A percentile compares a stretch with the other conserved stretches of the same genome.
These are phyloP conservation scores for Allomyces macrogynus DNA, from an alignment of 192 early-diverging fungal species.

Conservation along the genomic window DNA sequence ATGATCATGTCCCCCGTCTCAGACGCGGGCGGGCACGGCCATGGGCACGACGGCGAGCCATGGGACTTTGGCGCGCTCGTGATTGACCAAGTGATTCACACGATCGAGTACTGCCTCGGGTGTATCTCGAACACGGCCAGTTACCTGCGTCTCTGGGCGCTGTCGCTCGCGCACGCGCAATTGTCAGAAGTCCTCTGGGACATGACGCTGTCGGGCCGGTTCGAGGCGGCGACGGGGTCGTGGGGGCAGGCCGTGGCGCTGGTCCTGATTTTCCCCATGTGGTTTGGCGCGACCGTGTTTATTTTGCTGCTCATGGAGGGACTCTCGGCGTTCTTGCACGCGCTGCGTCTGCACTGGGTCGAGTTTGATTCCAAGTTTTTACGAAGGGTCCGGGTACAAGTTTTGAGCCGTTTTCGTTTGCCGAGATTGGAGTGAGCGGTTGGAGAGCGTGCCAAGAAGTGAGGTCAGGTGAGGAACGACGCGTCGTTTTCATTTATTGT, in stretches of 20 bases:
- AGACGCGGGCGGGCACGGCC: constrained; percentile 11
- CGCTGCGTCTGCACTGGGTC: constrained; percentile 88
- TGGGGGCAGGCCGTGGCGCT: constrained; percentile 42
- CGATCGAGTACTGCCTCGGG: constrained; percentile 90
- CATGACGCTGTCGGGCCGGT: constrained; percentile 54
- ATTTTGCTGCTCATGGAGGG: constrained; percentile 76
- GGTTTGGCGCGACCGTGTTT: constrained; percentile 66
- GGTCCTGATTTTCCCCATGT: constrained; percentile 58
- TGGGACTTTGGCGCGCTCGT: constrained; percentile 93
- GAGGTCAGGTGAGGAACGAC: no score
- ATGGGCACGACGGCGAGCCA: constrained; percentile 25
- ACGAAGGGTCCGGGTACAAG: constrained; percentile 67
- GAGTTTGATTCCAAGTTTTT: constrained; percentile 99
- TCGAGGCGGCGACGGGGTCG: constrained; percentile 20
- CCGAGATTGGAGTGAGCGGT: neutral
- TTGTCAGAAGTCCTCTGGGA: constrained; percentile 90
- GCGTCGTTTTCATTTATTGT: no score
- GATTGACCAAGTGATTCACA: constrained; percentile 96
- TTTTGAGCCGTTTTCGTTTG: constrained; percentile 90
- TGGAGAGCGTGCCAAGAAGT: no score
- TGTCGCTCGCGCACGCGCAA: constrained; percentile 94
- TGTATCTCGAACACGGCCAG: constrained; percentile 97
- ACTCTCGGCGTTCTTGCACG: constrained; percentile 68
- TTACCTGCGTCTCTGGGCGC: constrained; percentile 95
- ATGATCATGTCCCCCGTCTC: constrained; percentile 4